Base-by-base conservation (phyloP, 306 rosid species). In the Nissolia schottii region DNA sequence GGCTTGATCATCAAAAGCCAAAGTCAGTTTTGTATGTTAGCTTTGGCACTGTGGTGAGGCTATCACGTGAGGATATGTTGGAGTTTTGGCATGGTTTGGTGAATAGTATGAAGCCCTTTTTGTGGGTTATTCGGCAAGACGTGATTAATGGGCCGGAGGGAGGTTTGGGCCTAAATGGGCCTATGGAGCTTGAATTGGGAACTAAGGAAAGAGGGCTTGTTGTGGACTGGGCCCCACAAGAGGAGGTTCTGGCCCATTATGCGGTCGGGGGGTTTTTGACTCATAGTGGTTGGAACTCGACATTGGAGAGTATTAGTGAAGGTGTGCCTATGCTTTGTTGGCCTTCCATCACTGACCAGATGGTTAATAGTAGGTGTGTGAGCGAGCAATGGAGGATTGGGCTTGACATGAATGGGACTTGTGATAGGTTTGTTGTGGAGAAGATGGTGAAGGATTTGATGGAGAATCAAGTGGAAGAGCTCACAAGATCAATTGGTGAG, bases 271-370 rank as follows among this genome's bases (percentile, higher is more conserved):
- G 84, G 53, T 78, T 81, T 37, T 16, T 85, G 15, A 78, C 76
- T 8, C 88, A n/a, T n/a, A n/a, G n/a, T n/a, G n/a, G n/a, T n/a
- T n/a, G n/a, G n/a, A n/a, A n/a, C n/a, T n/a, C n/a, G 78, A 81
- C 84, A 4, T 19, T 81, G 53, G 86, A 78, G 66, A 31, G 84
- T 7, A 73, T 82, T 1, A 23, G 3, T 2, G 83, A 72, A 7
- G 81, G 81, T 2, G 75, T 76, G 3, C 83, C 86, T 0, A 77
- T 85, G 87, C 20, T 82, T 37, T 77, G 85, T 37, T 79, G 85
- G 87, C 71, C 81, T 0, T 15, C 12, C 3, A 0, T 61, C 0
- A 71, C 14, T 1, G 87, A 82, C 3, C 87, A 85, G 4, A 40
- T 2, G 9, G 43, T 80, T 9, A 82, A 70, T 7, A 54, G 79